These are phyloP conservation scores for Poa pratensis DNA, from an alignment of 176 grass and related monocot species.

Conservation along the genomic window DNA sequence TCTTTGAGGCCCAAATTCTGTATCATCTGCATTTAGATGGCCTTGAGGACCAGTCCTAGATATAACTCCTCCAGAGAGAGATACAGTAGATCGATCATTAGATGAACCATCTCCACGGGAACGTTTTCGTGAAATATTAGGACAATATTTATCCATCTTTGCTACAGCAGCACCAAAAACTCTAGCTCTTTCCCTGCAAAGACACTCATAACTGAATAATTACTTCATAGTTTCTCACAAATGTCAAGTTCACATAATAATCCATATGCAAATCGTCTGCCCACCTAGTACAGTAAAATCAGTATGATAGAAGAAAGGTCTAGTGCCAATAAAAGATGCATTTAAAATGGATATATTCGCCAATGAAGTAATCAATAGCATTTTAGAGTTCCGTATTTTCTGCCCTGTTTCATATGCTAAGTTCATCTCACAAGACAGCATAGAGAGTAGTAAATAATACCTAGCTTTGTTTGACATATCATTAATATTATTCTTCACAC, in stretches of 20 bases:
- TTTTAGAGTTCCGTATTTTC: conserved; percentile 26
- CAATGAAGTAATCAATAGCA: conserved; percentile 22
- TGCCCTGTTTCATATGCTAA: conserved; percentile 30
- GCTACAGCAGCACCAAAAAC: conserved; percentile 54
- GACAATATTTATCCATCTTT: conserved; percentile 62
- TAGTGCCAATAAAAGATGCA: background rate
- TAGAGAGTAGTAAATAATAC: conserved; percentile 51
- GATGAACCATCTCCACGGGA: conserved; percentile 66
- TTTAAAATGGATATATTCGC: conserved; percentile 34
- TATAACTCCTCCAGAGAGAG: conserved; percentile 51
- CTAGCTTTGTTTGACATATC: conserved; percentile 66
- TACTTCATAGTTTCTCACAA: conserved; percentile 28
- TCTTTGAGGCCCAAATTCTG: conserved; percentile 66
- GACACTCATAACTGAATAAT: conserved; percentile 31
- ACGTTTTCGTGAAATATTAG: conserved; percentile 63
- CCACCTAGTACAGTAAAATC: conserved; percentile 23
- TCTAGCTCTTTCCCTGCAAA: conserved; percentile 60
- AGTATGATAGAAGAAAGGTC: conserved; percentile 10
- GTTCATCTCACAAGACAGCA: conserved; percentile 34
- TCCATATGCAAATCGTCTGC: conserved; percentile 19
- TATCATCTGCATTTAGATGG: conserved; percentile 63
- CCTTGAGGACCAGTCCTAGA: conserved; percentile 52
- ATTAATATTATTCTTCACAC: conserved; percentile 63
- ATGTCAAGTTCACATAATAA: conserved; percentile 23
- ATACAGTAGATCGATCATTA: conserved; percentile 53